Evolutionary conservation across 176 grass and related monocot genomes (phyloP), one percentile per base, ranked within the genome.

Genomic region (Ensete glaucum): DNA sequence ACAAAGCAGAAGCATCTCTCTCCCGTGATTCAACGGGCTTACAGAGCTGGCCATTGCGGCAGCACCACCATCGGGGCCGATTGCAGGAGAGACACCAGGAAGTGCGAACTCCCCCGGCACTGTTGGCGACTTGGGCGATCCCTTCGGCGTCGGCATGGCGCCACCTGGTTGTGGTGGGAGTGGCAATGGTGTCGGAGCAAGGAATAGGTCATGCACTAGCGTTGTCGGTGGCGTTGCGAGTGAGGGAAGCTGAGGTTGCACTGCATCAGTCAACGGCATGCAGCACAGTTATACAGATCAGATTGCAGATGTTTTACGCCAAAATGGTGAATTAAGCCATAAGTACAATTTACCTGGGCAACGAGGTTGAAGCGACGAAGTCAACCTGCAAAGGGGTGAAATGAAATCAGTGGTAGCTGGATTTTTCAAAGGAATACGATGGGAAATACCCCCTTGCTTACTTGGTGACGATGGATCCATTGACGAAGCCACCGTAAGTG

Each of bases 401-500:
- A 0, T 48, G 51, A 76, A 54, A 76, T 51, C 17, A 76, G 21
- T 16, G 1, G 22, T 23, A 85, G 0, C 49, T 53, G 53, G 17
- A 5, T 3, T 56, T 8, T 26, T 0, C 34, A 43, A 43, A 43
- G 75, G 43, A 21, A 8, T 43, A 2, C 19, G 10, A 67, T 57
- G 0, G 29, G 22, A 69, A 69, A 7, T 60, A 15, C 34, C 67
- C 27, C 27, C 1, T 62, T 27, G 66, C 52, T 64, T 83, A 96
- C 93, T 56, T 29, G 25, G 87, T 88, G 83, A 90, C 66, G 34
- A 96, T 83, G 3, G 87, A 90, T 12, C 93, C 93, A 76, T 92
- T 92, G 27, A 81, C 81, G 76, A 74, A 90, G 22, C 93, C 93
- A n/a, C 86, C 85, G 67, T 96, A 96, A 77, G 67, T 84, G 77